phyloP scores from a whole-genome alignment of 2,329 filamentous ascomycete species.

The Apiospora pterosperma region DNA sequence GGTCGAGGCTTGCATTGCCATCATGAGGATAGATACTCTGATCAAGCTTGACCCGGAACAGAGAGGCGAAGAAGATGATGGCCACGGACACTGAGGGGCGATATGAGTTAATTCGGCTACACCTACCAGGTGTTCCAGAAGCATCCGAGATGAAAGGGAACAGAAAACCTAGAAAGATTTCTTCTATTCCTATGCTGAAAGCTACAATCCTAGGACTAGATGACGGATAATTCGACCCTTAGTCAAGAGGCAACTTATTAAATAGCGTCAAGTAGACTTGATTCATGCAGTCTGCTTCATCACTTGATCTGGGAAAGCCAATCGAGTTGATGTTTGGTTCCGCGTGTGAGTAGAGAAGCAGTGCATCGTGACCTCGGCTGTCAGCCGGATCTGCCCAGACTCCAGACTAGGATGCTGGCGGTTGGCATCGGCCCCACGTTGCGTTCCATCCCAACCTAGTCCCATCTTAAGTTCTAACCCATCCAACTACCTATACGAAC shows the following conservation, averaged over 20 bases:
- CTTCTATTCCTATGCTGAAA: not conserved
- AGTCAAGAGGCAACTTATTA: not conserved
- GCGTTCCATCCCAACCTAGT: not conserved
- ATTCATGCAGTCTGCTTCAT: not conserved
- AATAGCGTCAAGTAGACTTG: not conserved
- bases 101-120: not conserved
- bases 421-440: not conserved
- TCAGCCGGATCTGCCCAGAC: not conserved
- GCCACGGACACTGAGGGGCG: slow-evolving; percentile 69
- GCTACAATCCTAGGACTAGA: not conserved
- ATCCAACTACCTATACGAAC: not conserved
- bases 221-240: not conserved
- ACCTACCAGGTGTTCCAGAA: not conserved
- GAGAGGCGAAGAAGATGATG: slow-evolving; percentile 71
- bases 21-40: slow-evolving; percentile 98
- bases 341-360: not conserved
- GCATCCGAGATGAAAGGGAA: not conserved
- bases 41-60: slow-evolving; percentile 96
- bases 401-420: not conserved
- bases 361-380: slow-evolving; percentile 1
- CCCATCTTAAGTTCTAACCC: not conserved
- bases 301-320: not conserved
- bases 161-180: not conserved
- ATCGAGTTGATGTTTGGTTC: not conserved
- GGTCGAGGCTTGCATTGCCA: slow-evolving; percentile 96